Conservation (phyloP, 106 monocot species). For the Allium cepa region DNA sequence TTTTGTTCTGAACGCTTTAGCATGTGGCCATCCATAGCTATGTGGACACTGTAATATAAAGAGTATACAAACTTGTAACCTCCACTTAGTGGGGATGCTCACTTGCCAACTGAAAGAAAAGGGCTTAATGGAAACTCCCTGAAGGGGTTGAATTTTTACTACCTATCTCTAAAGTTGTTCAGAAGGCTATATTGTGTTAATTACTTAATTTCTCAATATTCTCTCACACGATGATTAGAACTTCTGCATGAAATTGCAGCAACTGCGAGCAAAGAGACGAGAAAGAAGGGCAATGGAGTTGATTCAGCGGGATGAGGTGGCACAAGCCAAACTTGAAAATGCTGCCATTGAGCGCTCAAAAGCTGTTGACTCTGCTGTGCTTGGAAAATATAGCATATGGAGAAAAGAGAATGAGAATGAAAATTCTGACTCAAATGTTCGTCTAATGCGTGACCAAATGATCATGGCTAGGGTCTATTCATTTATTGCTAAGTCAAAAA, state of each 20-base stretch:
- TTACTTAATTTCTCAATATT: background rate
- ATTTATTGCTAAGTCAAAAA: slow-evolving; percentile 53
- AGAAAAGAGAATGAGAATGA: slow-evolving; percentile 67
- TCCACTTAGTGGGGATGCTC: too few species aligned
- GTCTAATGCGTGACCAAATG: slow-evolving; percentile 63
- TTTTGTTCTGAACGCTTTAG: background rate
- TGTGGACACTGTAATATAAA: too few species aligned
- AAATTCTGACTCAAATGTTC: slow-evolving; percentile 56
- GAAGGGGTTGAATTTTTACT: background rate
- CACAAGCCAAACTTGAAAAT: slow-evolving; percentile 61
- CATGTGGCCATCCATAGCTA: too few species aligned
- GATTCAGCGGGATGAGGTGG: slow-evolving; percentile 51
- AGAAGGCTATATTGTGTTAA: background rate
- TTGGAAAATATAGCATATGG: slow-evolving; percentile 77
- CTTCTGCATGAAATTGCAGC: slow-evolving; percentile 16
- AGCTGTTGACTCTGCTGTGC: slow-evolving; percentile 62
- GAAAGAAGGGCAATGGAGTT: slow-evolving; percentile 47
- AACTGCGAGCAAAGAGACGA: slow-evolving; percentile 50
- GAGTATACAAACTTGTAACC: background rate
- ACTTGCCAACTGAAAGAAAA: too few species aligned
- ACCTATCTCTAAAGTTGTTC: background rate
- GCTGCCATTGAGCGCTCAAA: slow-evolving; percentile 65
- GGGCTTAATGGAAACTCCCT: too few species aligned
- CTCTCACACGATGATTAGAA: background rate
- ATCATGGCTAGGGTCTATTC: slow-evolving; percentile 73